Conservation (phyloP, 2,329 filamentous ascomycete genomes). For the Lachnellula suecica region DNA sequence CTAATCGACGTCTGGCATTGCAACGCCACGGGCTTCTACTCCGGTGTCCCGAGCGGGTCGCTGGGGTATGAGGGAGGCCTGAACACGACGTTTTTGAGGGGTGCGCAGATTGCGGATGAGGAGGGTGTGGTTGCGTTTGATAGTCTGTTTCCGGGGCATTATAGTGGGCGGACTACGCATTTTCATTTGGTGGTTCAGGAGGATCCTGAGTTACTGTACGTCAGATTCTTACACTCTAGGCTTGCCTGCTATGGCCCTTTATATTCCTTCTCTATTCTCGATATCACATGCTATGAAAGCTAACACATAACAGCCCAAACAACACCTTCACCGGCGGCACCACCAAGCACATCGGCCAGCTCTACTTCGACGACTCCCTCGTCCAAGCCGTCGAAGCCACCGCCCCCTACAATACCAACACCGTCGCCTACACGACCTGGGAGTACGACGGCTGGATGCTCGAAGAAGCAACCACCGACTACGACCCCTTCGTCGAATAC, state of each 20-base stretch:
- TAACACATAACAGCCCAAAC: no score
- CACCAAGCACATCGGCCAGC: slow-evolving; percentile 47
- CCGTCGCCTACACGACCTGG: slow-evolving; percentile 46
- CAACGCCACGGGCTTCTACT: slow-evolving; percentile 43
- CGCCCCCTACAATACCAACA: slow-evolving; percentile 49
- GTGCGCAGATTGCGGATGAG: slow-evolving; percentile 40
- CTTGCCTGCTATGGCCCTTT: no score
- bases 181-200: slow-evolving; percentile 37
- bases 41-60: slow-evolving; percentile 40
- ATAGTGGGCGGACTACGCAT: slow-evolving; percentile 44
- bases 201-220: slow-evolving; percentile 10
- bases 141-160: slow-evolving; percentile 46
- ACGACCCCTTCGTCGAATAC: slow-evolving; percentile 45
- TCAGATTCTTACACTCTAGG: no score
- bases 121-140: slow-evolving; percentile 44
- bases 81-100: slow-evolving; percentile 43
- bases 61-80: slow-evolving; percentile 34
- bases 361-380: slow-evolving; percentile 65
- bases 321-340: slow-evolving; percentile 50
- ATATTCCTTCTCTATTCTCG: no score
- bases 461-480: slow-evolving; percentile 26
- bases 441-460: slow-evolving; percentile 1
- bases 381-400: slow-evolving; percentile 50
- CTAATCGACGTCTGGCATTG: slow-evolving; percentile 53
- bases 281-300: no score